Evolutionary conservation across 2,329 filamentous ascomycete genomes (phyloP), one percentile per base, ranked within the genome.

Genomic region (Fusarium succisae): DNA sequence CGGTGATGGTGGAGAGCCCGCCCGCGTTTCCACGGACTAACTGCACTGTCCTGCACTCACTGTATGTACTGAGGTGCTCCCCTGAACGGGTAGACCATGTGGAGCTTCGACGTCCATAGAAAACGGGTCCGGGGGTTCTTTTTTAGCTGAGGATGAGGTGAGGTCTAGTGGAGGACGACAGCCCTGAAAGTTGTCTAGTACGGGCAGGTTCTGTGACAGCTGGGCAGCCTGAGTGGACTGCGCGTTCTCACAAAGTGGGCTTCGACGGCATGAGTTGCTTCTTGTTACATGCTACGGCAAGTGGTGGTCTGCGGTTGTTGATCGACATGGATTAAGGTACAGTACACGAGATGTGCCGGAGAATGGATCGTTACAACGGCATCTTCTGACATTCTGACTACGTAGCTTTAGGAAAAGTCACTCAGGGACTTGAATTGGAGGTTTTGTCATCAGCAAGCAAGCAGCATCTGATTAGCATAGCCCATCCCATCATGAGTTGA

Each of bases 91-190:
- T 35, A 51, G 48, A 20, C 48, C 67, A 55, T 55, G 72, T 74
- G 71, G 72, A 56, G 53, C 66, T 55, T 32, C 26, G 48, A 54
- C 28, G 48, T 30, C 28, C 28, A 30, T 61, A 43, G 63, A 69
- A 72, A 64, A 48, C 47, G 58, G 69, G 70, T 45, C 71, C 62
- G 57, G 67, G 55, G 71, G 71, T 28, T 35, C 71, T 28, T 57
- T 74, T 69, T 74, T 74, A 74, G 72, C 47, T 74, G 71, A 69
- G 38, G n/a, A 72, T 72, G 66, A 74, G 66, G 70, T 72, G 69
- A 73, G 64, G 64, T 58, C 53, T 57, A 65, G 64, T 70, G 65
- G 70, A 58, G 59, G 58, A 69, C 30, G 38, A 57, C 57, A 67
- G 70, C 39, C 65, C 56, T 73, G 69, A n/a, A 53, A 39, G 45